phyloP scores from a whole-genome alignment of 805 yeast genomes.

The Schwanniomyces sp. region DNA sequence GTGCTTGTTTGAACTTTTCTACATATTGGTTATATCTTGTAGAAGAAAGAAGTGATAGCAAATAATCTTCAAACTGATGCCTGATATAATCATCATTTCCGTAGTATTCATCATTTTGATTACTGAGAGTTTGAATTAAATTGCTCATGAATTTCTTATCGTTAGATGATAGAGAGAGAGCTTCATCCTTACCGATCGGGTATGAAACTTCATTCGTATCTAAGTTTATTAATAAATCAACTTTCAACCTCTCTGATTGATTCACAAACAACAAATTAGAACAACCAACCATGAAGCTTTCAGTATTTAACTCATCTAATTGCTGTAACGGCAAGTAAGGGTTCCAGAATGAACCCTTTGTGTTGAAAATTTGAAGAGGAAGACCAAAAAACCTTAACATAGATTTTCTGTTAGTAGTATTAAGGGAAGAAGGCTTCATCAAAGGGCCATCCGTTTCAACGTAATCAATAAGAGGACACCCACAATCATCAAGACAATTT shows the following conservation, averaged over 20 bases:
- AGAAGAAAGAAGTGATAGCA: constrained; percentile 71
- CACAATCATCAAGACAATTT: constrained; percentile 69
- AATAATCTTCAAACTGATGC: constrained; percentile 85
- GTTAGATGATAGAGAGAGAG: constrained; percentile 30
- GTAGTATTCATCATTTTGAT: constrained; percentile 27
- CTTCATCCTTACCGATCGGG: constrained; percentile 38
- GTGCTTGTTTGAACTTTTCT: constrained; percentile 33
- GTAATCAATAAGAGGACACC: constrained; percentile 69
- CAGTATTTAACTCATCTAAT: constrained; percentile 67
- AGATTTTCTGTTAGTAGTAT: constrained; percentile 76
- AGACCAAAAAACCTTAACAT: constrained; percentile 79
- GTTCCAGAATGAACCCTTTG: constrained; percentile 79
- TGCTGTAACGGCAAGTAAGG: constrained; percentile 97
- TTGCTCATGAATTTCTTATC: constrained; percentile 78
- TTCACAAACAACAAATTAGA: constrained; percentile 80
- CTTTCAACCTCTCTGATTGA: constrained; percentile 53
- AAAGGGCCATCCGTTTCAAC: constrained; percentile 49
- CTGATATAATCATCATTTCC: constrained; percentile 81
- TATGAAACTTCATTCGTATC: constrained; percentile 54
- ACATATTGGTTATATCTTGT: constrained; percentile 67
- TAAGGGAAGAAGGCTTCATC: constrained; percentile 63
- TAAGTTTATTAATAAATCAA: constrained; percentile 73
- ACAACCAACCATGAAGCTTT: constrained; percentile 77
- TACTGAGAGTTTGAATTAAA: constrained; percentile 49
- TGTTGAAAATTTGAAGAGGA: constrained; percentile 82